Conservation (phyloP, 2,329 filamentous ascomycete species). For the Metarhizium robertsii region DNA sequence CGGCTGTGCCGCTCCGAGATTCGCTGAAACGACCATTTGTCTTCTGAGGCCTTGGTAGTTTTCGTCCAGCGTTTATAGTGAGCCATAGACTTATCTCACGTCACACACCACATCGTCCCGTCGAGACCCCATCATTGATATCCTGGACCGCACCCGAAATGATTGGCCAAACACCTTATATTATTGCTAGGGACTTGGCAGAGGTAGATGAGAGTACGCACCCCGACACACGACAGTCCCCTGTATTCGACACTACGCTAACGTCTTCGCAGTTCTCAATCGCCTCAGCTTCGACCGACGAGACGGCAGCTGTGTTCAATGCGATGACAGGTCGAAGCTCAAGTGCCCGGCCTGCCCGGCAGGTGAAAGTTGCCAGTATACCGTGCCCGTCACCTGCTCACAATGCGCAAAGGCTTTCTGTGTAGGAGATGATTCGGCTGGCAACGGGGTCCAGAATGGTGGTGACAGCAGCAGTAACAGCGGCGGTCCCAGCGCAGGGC, state of each 20-base stretch:
- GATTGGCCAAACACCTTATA: slow-evolving; percentile 6
- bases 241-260: neutral
- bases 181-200: slow-evolving; percentile 17
- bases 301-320: slow-evolving; percentile 35
- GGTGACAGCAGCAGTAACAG: slow-evolving; percentile 11
- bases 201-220: slow-evolving; percentile 22
- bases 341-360: slow-evolving; percentile 36
- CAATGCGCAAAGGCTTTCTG: slow-evolving; percentile 41
- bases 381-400: slow-evolving; percentile 33
- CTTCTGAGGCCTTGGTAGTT: neutral
- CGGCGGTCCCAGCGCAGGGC: slow-evolving; percentile 60
- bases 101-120: neutral
- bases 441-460: slow-evolving; percentile 25
- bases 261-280: slow-evolving; percentile 13
- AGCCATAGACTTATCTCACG: neutral
- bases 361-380: slow-evolving; percentile 35
- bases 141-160: slow-evolving; percentile 1
- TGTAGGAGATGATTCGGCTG: slow-evolving; percentile 19
- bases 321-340: slow-evolving; percentile 30
- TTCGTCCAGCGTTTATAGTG: neutral
- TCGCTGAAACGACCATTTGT: neutral
- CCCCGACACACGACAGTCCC: neutral
- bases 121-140: slow-evolving; percentile 9
- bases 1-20: neutral
- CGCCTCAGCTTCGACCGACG: slow-evolving; percentile 25